Evolutionary conservation across 75 land plant species (phyloP), one percentile per base, ranked within the genome.

Genomic region (Cunninghamia lanceolata): DNA sequence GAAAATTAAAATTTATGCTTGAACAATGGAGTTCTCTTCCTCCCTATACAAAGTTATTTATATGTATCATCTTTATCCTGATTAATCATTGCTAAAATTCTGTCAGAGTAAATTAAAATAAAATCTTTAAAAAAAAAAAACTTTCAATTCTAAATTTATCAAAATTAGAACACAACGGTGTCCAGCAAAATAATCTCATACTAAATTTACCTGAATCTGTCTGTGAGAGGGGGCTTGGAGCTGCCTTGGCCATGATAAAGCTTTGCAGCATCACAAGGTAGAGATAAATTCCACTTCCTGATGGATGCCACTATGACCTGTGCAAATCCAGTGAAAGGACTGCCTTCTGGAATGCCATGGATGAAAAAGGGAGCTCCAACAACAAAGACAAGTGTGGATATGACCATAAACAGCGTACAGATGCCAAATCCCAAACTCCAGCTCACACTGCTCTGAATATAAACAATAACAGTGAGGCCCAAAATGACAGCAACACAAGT

Each of bases 401-500:
- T 14, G 3, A 85, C 30, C 92, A 91, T 91, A 15, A 90, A 54
- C 16, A 9, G 81, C 11, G 88, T 73, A 77, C 91, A 88, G 46
- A 91, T 76, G 16, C 92, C 90, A 86, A 89, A 91, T 2, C 92
- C 92, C 80, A 86, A 47, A 4, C 73, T 82, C 92, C 92, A 91
- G 43, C 90, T 85, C 30, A 91, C 85, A 25, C 87, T 83, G 56
- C 87, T 91, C 56, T 91, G 91, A 19, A 91, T 50, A 59, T 84
- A 91, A 5, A 91, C 88, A 32, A 91, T 68, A 42, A 89, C 86
- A 9, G 88, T 89, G 53, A 87, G 19, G 10, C 88, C 78, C 19
- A 86, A 2, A 9, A 87, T 25, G 30, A 30, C 28, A 2, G 53
- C 66, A 1, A 52, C 88, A 34, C 59, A n/a, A 39, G 16, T 38